These are phyloP conservation scores for Cynara cardunculus DNA, from an alignment of 129 eudicot genomes.

Conservation along the genomic window DNA sequence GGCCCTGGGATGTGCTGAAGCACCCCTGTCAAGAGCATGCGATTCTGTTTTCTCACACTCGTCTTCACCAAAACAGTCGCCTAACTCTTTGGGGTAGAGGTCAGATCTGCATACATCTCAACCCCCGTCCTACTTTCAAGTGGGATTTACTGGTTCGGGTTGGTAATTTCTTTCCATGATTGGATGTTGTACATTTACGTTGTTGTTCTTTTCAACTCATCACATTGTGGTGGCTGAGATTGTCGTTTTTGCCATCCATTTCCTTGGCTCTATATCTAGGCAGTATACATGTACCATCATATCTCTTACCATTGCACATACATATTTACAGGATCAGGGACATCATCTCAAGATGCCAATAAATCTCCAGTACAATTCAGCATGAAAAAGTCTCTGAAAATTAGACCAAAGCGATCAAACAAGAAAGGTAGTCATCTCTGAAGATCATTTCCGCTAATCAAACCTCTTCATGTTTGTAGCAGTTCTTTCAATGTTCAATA, in stretches of 20 bases:
- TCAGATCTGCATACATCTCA: background rate
- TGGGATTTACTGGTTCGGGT: background rate
- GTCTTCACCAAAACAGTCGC: background rate
- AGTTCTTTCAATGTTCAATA: background rate
- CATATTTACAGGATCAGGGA: constrained; percentile 23
- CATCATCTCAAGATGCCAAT: constrained; percentile 40
- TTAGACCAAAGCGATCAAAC: constrained; percentile 42
- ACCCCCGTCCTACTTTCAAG: background rate
- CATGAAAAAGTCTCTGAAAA: constrained; percentile 68
- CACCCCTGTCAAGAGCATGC: no score
- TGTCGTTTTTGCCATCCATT: background rate
- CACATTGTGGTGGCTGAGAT: background rate
- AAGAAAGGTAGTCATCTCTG: constrained; percentile 39
- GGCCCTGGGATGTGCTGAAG: no score
- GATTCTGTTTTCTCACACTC: background rate
- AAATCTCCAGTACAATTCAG: constrained; percentile 48
- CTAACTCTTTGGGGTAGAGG: background rate
- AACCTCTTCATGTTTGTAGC: background rate
- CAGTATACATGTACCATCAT: background rate
- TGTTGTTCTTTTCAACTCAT: background rate
- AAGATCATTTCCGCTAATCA: background rate
- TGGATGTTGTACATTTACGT: background rate
- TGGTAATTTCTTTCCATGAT: background rate
- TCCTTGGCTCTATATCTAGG: background rate
- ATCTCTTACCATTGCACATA: background rate